Base-by-base conservation (phyloP, 805 yeast species). In the Lachancea quebecensis region DNA sequence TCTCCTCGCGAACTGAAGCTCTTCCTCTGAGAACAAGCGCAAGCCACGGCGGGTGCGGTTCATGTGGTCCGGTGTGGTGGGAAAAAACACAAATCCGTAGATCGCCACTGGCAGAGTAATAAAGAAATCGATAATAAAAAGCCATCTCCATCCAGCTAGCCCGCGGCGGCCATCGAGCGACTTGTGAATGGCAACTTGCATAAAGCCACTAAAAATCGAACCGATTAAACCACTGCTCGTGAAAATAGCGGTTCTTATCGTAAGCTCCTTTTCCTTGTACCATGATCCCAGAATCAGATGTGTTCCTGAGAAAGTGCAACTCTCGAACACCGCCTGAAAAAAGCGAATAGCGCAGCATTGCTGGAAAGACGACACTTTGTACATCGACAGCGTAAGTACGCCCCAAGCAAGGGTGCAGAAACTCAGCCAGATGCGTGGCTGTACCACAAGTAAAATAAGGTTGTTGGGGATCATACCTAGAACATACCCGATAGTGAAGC, bases 381-480 rank as follows among this genome's bases (percentile, higher is more conserved):
- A 75, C 53, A 74, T 59, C 0, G 75, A 72, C 38, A 77, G 60
- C 1, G 79, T 75, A 30, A 76, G 53, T 43, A 72, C 28, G 39
- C 75, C 81, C 83, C 84, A 77, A 16, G 71, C 58, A 35, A 74
- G 56, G 40, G 72, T 68, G 57, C 79, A 69, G 52, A 72, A 72
- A 30, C 70, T 63, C 47, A 77, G 56, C 77, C 80, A 74, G 48
- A 69, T 71, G 41, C 74, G 65, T 1, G 82, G 84, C 37, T 75
- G 68, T 2, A 78, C 64, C 49, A 67, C 69, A 49, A 75, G 56
- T 16, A 75, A 56, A 37, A 76, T 66, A 48, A 79, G 48, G 49
- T 78, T 77, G 53, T 77, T 72, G 4, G 86, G 86, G 35, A 80
- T 64, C 67, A 77, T 72, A 6, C 76, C 77, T 25, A 79, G 67